phyloP scores from a whole-genome alignment of 2,329 filamentous ascomycete species.

The Catunica adiposa region DNA sequence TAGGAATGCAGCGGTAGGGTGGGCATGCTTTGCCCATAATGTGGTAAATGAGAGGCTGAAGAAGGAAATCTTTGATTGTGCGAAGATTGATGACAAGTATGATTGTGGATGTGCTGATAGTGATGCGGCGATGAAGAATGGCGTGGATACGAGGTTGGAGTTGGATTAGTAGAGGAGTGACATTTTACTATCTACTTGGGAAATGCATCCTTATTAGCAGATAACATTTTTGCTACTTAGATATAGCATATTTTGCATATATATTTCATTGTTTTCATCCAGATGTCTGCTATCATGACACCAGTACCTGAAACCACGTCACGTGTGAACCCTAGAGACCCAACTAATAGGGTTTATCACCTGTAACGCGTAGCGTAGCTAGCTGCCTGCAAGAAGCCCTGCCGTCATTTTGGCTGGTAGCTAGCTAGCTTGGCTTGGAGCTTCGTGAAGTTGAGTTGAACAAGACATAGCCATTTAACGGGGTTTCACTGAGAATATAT shows the following conservation, averaged over 20 bases:
- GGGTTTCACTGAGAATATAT: too few species aligned
- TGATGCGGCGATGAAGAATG: constrained; percentile 28
- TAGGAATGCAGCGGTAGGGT: constrained; percentile 46
- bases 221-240: too few species aligned
- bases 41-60: constrained; percentile 46
- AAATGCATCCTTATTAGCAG: too few species aligned
- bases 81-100: constrained; percentile 52
- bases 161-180: too few species aligned
- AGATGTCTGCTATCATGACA: too few species aligned
- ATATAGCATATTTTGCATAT: too few species aligned
- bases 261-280: too few species aligned
- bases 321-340: too few species aligned
- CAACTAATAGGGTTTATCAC: background rate
- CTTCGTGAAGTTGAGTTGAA: background rate
- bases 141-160: constrained; percentile 19
- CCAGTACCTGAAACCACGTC: too few species aligned
- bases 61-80: constrained; percentile 48
- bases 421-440: background rate
- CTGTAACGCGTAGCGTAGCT: constrained; percentile 13
- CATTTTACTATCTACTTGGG: too few species aligned
- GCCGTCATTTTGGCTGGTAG: constrained; percentile 3
- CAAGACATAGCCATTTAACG: background rate
- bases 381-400: constrained; percentile 13
- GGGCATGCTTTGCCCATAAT: constrained; percentile 54
- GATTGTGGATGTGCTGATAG: constrained; percentile 58